Percentiles rank a stretch among this genome's conserved stretches.
Conservation (phyloP, 345 rosid genomes). For the Draba incana region DNA sequence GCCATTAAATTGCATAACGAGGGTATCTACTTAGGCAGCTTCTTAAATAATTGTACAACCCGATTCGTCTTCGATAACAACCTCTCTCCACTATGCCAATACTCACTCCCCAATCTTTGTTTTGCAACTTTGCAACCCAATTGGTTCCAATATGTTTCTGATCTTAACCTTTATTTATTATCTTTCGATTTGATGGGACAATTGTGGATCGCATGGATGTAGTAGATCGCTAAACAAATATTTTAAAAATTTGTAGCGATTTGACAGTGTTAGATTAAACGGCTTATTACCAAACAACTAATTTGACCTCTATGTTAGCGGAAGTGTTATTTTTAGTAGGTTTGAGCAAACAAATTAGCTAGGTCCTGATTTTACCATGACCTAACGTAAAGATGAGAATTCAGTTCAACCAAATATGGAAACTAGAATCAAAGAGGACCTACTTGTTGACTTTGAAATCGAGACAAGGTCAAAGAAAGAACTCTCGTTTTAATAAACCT, state of each 20-base stretch:
- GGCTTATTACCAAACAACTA: background rate
- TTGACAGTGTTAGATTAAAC: background rate
- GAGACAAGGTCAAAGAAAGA: too few relatives aligned
- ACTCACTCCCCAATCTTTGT: background rate
- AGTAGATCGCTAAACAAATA: background rate
- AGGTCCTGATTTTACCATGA: background rate
- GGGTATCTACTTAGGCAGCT: constrained; percentile 33
- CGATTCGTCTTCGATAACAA: constrained; percentile 2
- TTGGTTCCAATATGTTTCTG: constrained; percentile 20
- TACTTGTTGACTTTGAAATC: background rate
- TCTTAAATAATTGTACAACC: constrained; percentile 39
- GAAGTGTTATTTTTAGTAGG: too few relatives aligned
- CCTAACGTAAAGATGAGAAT: too few relatives aligned
- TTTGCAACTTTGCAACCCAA: constrained; percentile 5
- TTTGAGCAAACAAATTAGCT: background rate
- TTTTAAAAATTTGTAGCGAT: background rate
- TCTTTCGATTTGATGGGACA: background rate
- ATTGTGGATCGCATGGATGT: constrained; percentile 4
- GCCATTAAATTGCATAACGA: constrained; percentile 17
- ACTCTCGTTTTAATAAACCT: background rate
- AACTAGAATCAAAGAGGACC: background rate
- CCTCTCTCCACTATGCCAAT: constrained; percentile 14
- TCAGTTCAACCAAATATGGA: too few relatives aligned
- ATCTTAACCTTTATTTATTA: background rate
- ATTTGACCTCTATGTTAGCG: background rate